phyloP scores from a whole-genome alignment of 768 basidiomycete genomes.

The Pisolithus orientalis region DNA sequence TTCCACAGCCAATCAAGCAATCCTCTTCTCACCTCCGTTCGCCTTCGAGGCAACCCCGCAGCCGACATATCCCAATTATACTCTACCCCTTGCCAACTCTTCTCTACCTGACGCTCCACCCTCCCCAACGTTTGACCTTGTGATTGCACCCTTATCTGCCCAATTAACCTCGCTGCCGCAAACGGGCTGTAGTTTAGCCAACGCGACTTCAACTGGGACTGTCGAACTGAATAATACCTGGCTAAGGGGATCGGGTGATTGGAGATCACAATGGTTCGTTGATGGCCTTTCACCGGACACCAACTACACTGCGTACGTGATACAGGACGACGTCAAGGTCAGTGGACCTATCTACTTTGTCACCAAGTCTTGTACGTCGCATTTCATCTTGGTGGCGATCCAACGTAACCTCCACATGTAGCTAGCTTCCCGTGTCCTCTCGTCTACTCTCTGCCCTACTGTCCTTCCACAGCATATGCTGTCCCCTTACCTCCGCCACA shows the following conservation, averaged over 20 bases:
- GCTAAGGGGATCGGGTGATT: constrained; percentile 52
- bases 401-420: neutral
- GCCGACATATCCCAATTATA: constrained; percentile 71
- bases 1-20: constrained; percentile 63
- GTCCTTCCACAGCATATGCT: constrained; percentile 63
- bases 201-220: constrained; percentile 31
- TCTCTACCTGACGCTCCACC: constrained; percentile 38
- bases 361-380: constrained; percentile 63
- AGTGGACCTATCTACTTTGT: constrained; percentile 64
- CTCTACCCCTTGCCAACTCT: constrained; percentile 54
- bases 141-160: constrained; percentile 47
- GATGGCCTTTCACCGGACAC: constrained; percentile 53
- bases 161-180: constrained; percentile 39
- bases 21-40: constrained; percentile 65
- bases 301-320: constrained; percentile 74
- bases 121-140: constrained; percentile 45
- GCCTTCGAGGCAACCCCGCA: constrained; percentile 18
- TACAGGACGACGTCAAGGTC: constrained; percentile 50
- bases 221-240: constrained; percentile 45
- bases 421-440: constrained; percentile 67
- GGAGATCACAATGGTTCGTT: constrained; percentile 64
- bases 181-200: constrained; percentile 55
- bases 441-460: constrained; percentile 66
- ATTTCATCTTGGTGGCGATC: neutral
- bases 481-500: constrained; percentile 57